Base-by-base conservation (phyloP, 495 filamentous ascomycete species). In the Penicillium crystallinum region DNA sequence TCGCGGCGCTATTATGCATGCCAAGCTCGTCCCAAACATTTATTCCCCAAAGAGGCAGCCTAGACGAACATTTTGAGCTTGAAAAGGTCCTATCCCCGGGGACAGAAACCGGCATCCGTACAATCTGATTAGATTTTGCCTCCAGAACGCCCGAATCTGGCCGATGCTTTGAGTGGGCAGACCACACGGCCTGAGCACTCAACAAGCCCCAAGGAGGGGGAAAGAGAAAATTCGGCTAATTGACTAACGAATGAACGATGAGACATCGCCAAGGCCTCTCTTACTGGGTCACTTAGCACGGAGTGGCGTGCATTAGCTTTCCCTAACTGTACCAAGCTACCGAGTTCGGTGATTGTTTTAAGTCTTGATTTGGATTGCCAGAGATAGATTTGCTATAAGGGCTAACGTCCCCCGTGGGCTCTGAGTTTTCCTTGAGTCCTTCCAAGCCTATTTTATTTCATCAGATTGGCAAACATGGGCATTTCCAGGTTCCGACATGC, bases 401-500 rank as follows among this genome's bases (percentile, higher is more conserved):
- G 37, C 37, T 25, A 30, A 10, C 27, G 10, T 0, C 34, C 22
- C 36, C 37, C 51, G 6, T 25, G 23, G 6, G 27, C 6, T 39
- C 41, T 46, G 11, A 6, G 25, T 21, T 41, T 34, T 39, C 27
- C 30, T 39, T 49, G 53, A 45, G 22, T 49, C 37, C 31, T 21
- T 39, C 18, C 31, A 14, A 43, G 25, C 29, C 19, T 18, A 30
- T n/a, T 25, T 44, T 29, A 12, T 45, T 41, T 27, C n/a, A 14
- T n/a, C 31, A 18, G 31, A 17, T 22, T 41, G 25, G 19, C 36
- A 39, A 44, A 29, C 31, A 44, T 49, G 46, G 46, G 46, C 22
- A 11, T 55, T 23, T 19, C 46, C 22, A 55, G 53, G 29, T 42
- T 55, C 22, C 52, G 43, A 50, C 23, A 37, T 30, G 34, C 46